phyloP scores from a whole-genome alignment of 257 asterid species.

The Salvia hispanica region DNA sequence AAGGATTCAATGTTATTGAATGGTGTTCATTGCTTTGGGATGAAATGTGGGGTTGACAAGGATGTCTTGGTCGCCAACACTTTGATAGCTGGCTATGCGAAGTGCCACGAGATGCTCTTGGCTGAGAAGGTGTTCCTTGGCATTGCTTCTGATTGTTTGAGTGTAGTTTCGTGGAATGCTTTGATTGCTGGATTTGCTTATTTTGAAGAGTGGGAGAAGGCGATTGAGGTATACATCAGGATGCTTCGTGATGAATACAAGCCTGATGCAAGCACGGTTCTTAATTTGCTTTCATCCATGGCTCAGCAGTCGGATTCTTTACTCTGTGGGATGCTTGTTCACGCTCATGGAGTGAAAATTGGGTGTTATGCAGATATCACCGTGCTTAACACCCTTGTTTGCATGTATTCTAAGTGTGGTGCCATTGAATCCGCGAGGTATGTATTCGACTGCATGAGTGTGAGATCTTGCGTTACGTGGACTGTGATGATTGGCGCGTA shows the following conservation, averaged over 20 bases:
- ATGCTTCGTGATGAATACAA: slow-evolving; percentile 49
- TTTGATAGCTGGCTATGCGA: slow-evolving; percentile 53
- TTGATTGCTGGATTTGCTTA: slow-evolving; percentile 56
- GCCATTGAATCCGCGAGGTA: slow-evolving; percentile 49
- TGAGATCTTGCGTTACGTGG: slow-evolving; percentile 65
- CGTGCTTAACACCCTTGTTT: slow-evolving; percentile 58
- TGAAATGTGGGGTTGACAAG: slow-evolving; percentile 44
- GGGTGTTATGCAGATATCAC: slow-evolving; percentile 52
- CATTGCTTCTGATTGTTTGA: slow-evolving; percentile 36
- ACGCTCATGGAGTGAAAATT: slow-evolving; percentile 44
- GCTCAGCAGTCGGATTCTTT: slow-evolving; percentile 45
- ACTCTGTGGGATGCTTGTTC: slow-evolving; percentile 48
- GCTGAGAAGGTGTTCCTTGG: slow-evolving; percentile 49
- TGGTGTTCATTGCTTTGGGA: slow-evolving; percentile 57
- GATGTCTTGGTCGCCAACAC: slow-evolving; percentile 55
- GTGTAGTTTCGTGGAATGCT: slow-evolving; percentile 73
- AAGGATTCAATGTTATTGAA: slow-evolving; percentile 40
- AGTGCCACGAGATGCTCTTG: slow-evolving; percentile 39
- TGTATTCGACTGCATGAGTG: slow-evolving; percentile 49
- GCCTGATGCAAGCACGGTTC: slow-evolving; percentile 69
- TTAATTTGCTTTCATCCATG: slow-evolving; percentile 58
- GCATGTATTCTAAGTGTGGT: slow-evolving; percentile 69
- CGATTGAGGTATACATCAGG: slow-evolving; percentile 40
- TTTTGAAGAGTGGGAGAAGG: slow-evolving; percentile 47
- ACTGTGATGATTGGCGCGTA: slow-evolving; percentile 70